These are phyloP conservation scores for Aspergillus ellipticus DNA, from an alignment of 495 filamentous ascomycete species.

Conservation along the genomic window DNA sequence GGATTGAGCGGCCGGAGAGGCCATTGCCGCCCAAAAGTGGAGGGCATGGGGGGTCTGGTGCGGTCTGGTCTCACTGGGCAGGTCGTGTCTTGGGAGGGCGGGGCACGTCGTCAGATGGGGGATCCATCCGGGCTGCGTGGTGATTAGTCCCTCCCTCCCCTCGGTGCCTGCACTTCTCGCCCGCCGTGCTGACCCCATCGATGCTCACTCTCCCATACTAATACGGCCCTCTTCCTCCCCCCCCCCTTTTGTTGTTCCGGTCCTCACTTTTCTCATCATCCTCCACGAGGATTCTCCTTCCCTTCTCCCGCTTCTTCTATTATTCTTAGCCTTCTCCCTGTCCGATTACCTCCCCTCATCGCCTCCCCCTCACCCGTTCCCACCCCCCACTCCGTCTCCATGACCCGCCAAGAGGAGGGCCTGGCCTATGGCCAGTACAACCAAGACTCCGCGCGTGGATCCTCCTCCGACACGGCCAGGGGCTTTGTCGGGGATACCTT, in stretches of 20 bases:
- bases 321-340: no score
- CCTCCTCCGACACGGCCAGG: constrained; percentile 35
- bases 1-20: background rate
- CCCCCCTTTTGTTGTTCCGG: background rate
- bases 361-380: background rate
- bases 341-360: no score
- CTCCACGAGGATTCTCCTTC: constrained; percentile 7
- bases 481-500: constrained; percentile 55
- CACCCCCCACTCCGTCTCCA: constrained; percentile 11
- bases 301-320: constrained; percentile 7
- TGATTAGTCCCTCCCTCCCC: no score
- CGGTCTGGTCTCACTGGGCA: background rate
- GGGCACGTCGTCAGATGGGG: background rate
- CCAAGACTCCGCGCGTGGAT: constrained; percentile 24
- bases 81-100: background rate
- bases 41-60: no score
- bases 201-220: background rate
- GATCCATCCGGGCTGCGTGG: background rate
- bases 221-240: background rate
- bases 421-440: constrained; percentile 58
- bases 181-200: background rate
- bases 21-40: background rate
- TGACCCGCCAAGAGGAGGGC: constrained; percentile 46
- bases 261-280: constrained; percentile 9
- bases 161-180: background rate